Percentiles rank a stretch among this genome's conserved stretches.
Conservation (phyloP, 2,329 filamentous ascomycete species). For the Aschersonia sp. region DNA sequence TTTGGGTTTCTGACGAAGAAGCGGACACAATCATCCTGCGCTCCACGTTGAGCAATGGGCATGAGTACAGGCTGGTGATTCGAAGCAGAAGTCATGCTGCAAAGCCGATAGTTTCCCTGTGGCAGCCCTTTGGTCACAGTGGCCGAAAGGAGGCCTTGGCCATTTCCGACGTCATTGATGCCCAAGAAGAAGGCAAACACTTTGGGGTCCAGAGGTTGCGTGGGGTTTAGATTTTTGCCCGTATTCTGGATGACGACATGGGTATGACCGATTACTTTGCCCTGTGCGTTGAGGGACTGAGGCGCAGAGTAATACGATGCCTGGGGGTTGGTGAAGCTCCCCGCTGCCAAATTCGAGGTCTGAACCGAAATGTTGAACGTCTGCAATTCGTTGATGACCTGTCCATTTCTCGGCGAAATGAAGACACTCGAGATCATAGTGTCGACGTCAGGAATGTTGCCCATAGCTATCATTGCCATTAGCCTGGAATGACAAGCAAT, state of each 20-base stretch:
- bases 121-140: slow-evolving; percentile 43
- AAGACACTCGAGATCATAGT: slow-evolving; percentile 46
- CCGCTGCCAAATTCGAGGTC: slow-evolving; percentile 36
- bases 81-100: slow-evolving; percentile 46
- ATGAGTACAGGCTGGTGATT: slow-evolving; percentile 55
- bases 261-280: slow-evolving; percentile 42
- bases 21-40: slow-evolving; percentile 50
- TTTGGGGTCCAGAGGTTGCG: slow-evolving; percentile 33
- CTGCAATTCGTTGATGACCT: slow-evolving; percentile 28
- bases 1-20: slow-evolving; percentile 32
- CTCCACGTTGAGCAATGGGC: slow-evolving; percentile 52
- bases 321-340: slow-evolving; percentile 46
- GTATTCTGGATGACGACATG: slow-evolving; percentile 45
- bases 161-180: slow-evolving; percentile 47
- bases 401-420: slow-evolving; percentile 34
- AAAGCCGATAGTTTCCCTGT: slow-evolving; percentile 48
- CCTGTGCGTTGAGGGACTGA: slow-evolving; percentile 32
- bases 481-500: no score
- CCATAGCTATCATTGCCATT: slow-evolving; percentile 30
- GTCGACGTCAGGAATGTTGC: slow-evolving; percentile 37
- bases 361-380: slow-evolving; percentile 40
- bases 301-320: slow-evolving; percentile 48
- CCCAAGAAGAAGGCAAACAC: slow-evolving; percentile 53
- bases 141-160: slow-evolving; percentile 36
- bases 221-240: slow-evolving; percentile 34